Conservation (phyloP, 768 basidiomycete genomes). For the Dioszegia aurantiaca region DNA sequence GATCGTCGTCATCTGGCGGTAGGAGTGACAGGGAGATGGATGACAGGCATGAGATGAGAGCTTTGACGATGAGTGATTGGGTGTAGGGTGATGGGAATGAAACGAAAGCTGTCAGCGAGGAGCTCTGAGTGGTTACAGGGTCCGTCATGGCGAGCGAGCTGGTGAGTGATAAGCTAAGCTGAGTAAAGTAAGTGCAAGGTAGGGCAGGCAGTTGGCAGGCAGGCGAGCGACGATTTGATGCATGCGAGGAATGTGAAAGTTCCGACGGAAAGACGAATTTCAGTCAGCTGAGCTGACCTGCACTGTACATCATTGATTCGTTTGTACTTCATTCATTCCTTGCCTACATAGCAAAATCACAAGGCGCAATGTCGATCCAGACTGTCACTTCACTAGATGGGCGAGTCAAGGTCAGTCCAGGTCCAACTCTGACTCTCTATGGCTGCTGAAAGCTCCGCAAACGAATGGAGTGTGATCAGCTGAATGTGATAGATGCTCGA, state of each 20-base stretch:
- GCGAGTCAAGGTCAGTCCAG: slow-evolving; percentile 26
- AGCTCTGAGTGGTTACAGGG: not conserved
- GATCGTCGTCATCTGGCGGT: slow-evolving; percentile 36
- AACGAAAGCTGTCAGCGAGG: slow-evolving; percentile 54
- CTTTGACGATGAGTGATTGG: slow-evolving; percentile 56
- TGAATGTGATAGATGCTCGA: slow-evolving; percentile 57
- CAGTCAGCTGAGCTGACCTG: too few species aligned
- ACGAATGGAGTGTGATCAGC: too few species aligned
- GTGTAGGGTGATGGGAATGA: slow-evolving; percentile 64
- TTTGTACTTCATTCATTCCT: too few species aligned
- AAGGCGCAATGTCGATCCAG: not conserved
- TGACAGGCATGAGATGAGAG: slow-evolving; percentile 53
- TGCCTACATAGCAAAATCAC: not conserved
- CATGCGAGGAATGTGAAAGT: not conserved
- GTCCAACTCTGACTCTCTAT: too few species aligned
- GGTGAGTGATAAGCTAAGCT: not conserved
- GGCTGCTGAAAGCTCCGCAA: too few species aligned
- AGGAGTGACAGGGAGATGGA: slow-evolving; percentile 45
- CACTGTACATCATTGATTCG: too few species aligned
- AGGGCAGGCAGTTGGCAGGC: not conserved
- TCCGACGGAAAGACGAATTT: not conserved
- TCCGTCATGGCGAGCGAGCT: not conserved
- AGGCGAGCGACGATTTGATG: not conserved
- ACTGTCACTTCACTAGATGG: slow-evolving; percentile 22
- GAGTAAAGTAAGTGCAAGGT: not conserved